A percentile compares a stretch with the other conserved stretches of the same genome.
Evolutionary conservation across 2,329 filamentous ascomycete species (phyloP).

Genomic region (Penicillium sumatraense): DNA sequence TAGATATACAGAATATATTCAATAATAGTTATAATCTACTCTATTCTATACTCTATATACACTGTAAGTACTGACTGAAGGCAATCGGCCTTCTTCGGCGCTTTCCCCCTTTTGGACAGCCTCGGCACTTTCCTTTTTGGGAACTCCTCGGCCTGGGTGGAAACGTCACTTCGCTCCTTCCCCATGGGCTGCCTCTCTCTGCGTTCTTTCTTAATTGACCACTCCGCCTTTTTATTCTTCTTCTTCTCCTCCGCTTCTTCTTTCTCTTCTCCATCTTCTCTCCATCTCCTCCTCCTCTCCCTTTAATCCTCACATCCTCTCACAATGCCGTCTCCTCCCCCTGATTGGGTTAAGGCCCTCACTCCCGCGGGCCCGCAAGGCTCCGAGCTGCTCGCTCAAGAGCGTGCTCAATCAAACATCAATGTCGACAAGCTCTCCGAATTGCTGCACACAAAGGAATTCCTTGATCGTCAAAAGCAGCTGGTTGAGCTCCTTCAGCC

Average conservation of each 20-base stretch:
- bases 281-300: not conserved
- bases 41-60: not conserved
- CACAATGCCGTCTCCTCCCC: constrained; percentile 49
- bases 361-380: constrained; percentile 71
- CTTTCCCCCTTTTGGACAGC: constrained; percentile 25
- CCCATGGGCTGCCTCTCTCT: not conserved
- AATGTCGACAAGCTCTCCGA: constrained; percentile 69
- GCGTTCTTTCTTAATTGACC: too few species aligned
- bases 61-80: too few species aligned
- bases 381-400: constrained; percentile 68
- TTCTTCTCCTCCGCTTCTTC: not conserved
- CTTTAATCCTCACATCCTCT: not conserved
- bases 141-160: constrained; percentile 24
- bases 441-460: constrained; percentile 71
- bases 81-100: constrained; percentile 18
- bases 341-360: constrained; percentile 69
- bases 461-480: constrained; percentile 62
- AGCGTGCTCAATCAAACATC: constrained; percentile 70
- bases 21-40: too few species aligned
- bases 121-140: constrained; percentile 21
- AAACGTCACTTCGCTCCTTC: constrained; percentile 9
- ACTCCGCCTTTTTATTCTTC: not conserved
- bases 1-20: not conserved
- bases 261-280: not conserved
- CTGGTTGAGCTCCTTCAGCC: constrained; percentile 68